Conservation (phyloP, 192 early-diverging fungal species). For the Linnemannia exigua region DNA sequence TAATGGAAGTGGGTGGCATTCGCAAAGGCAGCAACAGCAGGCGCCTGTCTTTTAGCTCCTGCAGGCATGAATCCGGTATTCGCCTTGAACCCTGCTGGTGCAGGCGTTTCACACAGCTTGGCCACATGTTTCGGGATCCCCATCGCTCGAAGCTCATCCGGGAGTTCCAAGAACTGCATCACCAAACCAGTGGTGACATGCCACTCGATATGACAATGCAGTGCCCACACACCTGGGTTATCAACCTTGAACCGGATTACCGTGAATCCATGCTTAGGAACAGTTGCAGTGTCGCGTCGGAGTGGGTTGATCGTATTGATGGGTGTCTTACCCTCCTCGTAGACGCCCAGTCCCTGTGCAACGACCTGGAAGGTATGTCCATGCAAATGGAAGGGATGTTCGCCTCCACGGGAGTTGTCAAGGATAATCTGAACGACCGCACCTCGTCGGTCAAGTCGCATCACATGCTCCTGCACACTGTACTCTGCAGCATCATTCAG, state of each 20-base stretch:
- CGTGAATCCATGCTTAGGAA: conserved; percentile 50
- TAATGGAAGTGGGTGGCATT: not conserved
- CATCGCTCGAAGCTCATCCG: conserved; percentile 51
- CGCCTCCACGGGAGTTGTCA: conserved; percentile 21
- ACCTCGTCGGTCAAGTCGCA: conserved; percentile 29
- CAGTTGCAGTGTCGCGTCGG: conserved; percentile 56
- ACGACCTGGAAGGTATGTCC: conserved; percentile 64
- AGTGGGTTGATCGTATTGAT: conserved; percentile 55
- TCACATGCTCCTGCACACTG: conserved; percentile 24
- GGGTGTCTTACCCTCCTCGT: conserved; percentile 36
- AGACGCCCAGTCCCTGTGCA: conserved; percentile 53
- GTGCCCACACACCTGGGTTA: conserved; percentile 62
- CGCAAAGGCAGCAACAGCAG: not conserved
- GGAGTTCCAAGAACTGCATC: conserved; percentile 57
- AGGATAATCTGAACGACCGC: conserved; percentile 52
- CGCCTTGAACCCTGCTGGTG: conserved; percentile 29
- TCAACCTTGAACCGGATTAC: conserved; percentile 61
- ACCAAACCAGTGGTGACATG: conserved; percentile 63
- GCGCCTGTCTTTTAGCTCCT: not conserved
- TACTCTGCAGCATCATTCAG: conserved; percentile 36
- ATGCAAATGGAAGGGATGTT: conserved; percentile 63
- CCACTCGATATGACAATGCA: conserved; percentile 68
- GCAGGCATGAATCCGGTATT: conserved; percentile 40
- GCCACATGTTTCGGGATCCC: conserved; percentile 46
- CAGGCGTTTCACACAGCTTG: conserved; percentile 52